Evolutionary conservation across 192 early-diverging fungal species (phyloP), one percentile per base, ranked within the genome.

Genomic region (Backusella australiensis): DNA sequence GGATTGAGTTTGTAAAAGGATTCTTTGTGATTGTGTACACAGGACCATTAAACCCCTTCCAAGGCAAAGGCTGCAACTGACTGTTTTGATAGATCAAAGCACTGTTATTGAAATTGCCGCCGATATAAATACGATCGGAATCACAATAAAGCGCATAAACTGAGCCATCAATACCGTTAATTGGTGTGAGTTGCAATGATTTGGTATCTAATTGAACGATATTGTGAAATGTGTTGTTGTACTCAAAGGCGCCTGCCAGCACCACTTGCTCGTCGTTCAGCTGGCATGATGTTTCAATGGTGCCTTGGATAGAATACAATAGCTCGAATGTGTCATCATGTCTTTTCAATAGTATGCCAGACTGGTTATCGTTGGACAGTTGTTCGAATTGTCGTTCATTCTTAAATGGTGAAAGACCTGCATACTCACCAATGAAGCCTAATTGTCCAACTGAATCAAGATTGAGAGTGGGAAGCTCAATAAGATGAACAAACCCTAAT

Each of bases 21-120:
- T 86, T 80, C 36, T 81, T 79, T 19, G 82, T 71, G 67, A 93
- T 91, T 12, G 88, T 85, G 46, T 84, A 85, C 0, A 94, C 90
- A 0, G 89, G 86, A 0, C 91, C 92, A 73, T 93, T 86, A 38
- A 94, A 76, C 1, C 92, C 93, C 17, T 87, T 87, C 80, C 90
- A 93, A 35, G 93, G 89, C 14, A 93, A 44, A 0, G 84, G 34
- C 11, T 52, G 67, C 90, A 92, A 94, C 0, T 36, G 34, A 38
- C 34, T 34, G 53, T 67, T 67, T 34, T 75, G 53, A 41, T 80
- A 80, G 4, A 80, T 63, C 56, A 63, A 12, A 34, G 77, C 78
- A 53, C 34, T 38, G 23, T 12, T 38, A 65, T 75, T 38, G 34
- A 83, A 83, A 17, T 70, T 34, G 46, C 82, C 82, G 52, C 82